These are phyloP conservation scores for Marasmius tenuissimus DNA, from an alignment of 1,284 basidiomycete species.

Conservation along the genomic window DNA sequence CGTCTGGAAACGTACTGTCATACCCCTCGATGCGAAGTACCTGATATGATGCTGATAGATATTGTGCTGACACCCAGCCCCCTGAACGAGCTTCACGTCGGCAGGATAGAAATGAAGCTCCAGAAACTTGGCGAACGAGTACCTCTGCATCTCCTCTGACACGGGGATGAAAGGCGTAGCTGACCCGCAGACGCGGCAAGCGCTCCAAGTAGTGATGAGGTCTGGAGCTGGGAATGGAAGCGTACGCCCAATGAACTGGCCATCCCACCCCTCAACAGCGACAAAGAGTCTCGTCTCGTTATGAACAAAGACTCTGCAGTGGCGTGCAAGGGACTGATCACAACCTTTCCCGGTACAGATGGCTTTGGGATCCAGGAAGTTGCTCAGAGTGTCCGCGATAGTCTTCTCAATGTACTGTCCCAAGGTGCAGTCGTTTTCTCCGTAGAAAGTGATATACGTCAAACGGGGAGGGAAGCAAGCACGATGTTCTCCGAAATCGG, in stretches of 20 bases:
- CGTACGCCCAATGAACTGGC: constrained; percentile 61
- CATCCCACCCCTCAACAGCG: constrained; percentile 86
- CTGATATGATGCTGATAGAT: constrained; percentile 93
- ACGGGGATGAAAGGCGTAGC: constrained; percentile 89
- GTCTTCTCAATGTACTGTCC: constrained; percentile 90
- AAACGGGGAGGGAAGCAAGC: constrained; percentile 73
- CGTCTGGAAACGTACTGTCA: constrained; percentile 90
- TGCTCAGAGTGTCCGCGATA: constrained; percentile 67
- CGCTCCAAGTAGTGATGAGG: constrained; percentile 90
- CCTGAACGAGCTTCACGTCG: constrained; percentile 78
- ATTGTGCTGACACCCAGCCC: constrained; percentile 89
- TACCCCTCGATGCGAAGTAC: constrained; percentile 83
- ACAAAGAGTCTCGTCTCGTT: constrained; percentile 84
- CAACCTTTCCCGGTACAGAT: constrained; percentile 85
- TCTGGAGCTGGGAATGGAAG: constrained; percentile 60
- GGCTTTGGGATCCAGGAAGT: constrained; percentile 70
- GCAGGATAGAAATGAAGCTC: constrained; percentile 92
- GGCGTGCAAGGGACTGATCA: constrained; percentile 77
- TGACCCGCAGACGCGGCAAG: constrained; percentile 80
- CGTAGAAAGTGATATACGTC: constrained; percentile 86
- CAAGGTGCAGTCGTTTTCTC: constrained; percentile 88
- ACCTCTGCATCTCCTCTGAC: constrained; percentile 90
- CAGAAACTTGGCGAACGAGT: constrained; percentile 92
- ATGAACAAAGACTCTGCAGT: constrained; percentile 90
- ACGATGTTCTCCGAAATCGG: constrained; percentile 61